Percentiles rank a stretch among this genome's conserved stretches.
These are phyloP conservation scores for Fragaria nilgerrensis DNA, from an alignment of 306 rosid species.

Conservation along the genomic window DNA sequence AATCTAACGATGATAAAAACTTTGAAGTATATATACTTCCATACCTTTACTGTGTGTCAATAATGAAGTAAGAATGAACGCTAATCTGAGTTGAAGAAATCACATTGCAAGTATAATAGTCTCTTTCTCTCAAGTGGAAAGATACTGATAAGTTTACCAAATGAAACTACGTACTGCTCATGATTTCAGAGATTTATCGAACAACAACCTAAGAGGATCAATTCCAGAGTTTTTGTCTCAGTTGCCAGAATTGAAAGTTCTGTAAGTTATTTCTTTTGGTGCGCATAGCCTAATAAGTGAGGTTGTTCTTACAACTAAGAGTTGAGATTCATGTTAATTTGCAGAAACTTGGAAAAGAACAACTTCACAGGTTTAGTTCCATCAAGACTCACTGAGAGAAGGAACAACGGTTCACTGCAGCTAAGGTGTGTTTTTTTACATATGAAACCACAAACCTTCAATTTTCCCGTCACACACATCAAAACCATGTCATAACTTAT, in stretches of 20 bases:
- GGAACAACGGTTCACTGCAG: constrained; percentile 27
- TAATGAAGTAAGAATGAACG: not conserved
- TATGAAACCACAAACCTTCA: not conserved
- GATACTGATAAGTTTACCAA: too few relatives aligned
- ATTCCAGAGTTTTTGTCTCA: not conserved
- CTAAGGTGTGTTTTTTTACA: constrained; percentile 32
- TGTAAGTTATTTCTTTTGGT: not conserved
- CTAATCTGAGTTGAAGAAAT: not conserved
- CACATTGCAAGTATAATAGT: not conserved
- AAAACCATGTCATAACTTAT: not conserved
- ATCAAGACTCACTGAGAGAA: constrained; percentile 28
- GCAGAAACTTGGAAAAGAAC: constrained; percentile 44
- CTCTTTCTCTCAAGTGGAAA: too few relatives aligned
- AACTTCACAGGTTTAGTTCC: constrained; percentile 43
- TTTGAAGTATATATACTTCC: constrained; percentile 27
- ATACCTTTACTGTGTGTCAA: not conserved
- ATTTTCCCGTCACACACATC: not conserved
- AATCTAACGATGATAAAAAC: constrained; percentile 34
- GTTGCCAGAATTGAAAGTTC: not conserved
- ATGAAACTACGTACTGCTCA: not conserved
- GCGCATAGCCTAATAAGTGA: not conserved
- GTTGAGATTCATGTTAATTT: not conserved
- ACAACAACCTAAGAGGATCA: not conserved
- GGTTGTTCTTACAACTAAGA: too few relatives aligned
- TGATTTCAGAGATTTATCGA: not conserved